Evolutionary conservation across 495 filamentous ascomycete genomes (phyloP), one percentile per base, ranked within the genome.

Genomic region (Friedmanniomyces endolithicus): DNA sequence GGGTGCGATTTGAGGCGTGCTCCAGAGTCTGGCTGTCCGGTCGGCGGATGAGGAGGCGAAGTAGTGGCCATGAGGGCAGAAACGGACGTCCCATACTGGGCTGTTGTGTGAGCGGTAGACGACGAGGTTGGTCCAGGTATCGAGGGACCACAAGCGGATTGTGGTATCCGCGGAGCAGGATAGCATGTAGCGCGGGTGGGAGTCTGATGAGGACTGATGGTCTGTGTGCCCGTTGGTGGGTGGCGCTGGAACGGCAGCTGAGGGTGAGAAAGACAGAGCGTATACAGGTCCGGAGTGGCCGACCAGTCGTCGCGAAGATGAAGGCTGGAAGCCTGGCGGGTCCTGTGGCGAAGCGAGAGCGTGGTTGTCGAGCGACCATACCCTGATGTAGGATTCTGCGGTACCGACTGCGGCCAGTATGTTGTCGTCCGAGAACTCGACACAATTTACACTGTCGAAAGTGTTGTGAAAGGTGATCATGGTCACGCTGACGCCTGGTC

Each of bases 391-490:
- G 1, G 90, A 96, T 63, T 96, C 88, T 52, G 81, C 79, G 45
- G 88, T 94, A 16, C 92, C 92, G 31, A 83, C 82, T 23, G 92
- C 92, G 40, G 88, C 83, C 1, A 96, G 76, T 51, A 80, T 72
- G 62, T 85, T 82, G 66, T 98, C 92, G 59, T 86, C 84, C 0
- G 90, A 95, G 64, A 98, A 94, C 58, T 97, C 90, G 55, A 96
- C 74, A 66, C 86, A 95, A 27, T 87, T 90, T 40, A 95, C 75
- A 22, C 90, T 97, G 62, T 94, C 87, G 55, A 85, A 79, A 7
- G 87, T 95, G 66, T 98, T 97, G 72, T 98, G 94, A 63, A 96
- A 95, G 0, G 92, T 97, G 63, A 88, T 95, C 85, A 97, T 95
- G 74, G 82, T 87, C 11, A 92, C 81, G 62, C 87, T 92, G 24